A percentile compares a stretch with the other conserved stretches of the same genome.
Conservation (phyloP, 306 rosid species). For the Canavalia gladiata region DNA sequence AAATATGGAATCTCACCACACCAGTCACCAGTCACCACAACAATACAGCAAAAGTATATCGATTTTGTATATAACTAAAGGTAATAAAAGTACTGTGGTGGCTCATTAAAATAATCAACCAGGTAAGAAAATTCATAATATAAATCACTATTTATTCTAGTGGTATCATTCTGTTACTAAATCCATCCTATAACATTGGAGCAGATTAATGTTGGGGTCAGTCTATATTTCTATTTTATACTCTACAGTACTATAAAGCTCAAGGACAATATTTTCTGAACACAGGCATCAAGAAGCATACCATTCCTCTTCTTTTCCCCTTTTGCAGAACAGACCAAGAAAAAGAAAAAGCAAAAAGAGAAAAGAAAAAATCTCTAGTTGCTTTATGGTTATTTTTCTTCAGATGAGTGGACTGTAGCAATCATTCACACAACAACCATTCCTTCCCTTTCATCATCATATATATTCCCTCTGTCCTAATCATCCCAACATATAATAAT, state of each 20-base stretch:
- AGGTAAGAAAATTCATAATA: neutral
- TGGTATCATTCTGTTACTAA: neutral
- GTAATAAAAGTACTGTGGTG: neutral
- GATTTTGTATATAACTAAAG: neutral
- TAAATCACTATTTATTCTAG: neutral
- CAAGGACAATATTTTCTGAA: neutral
- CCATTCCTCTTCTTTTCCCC: conserved; percentile 37
- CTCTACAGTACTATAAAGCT: neutral
- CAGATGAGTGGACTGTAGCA: conserved; percentile 62
- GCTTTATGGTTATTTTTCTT: conserved; percentile 50
- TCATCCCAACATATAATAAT: conserved; percentile 43
- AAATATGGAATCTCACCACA: conserved; percentile 18
- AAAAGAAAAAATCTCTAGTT: conserved; percentile 30
- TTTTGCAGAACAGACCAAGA: conserved; percentile 40
- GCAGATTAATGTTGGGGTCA: neutral
- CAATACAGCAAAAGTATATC: neutral
- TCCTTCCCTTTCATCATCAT: conserved; percentile 65
- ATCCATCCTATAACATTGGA: neutral
- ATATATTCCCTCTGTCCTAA: conserved; percentile 46
- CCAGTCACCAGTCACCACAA: neutral
- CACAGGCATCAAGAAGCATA: conserved; percentile 47
- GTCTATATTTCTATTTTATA: neutral
- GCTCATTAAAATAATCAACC: neutral
- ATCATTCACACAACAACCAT: conserved; percentile 73
- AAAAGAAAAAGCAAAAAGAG: conserved; percentile 61